These are phyloP conservation scores for Cyclospora cayetanensis DNA, from an alignment of 169 alveolate genomes.

Conservation along the genomic window DNA sequence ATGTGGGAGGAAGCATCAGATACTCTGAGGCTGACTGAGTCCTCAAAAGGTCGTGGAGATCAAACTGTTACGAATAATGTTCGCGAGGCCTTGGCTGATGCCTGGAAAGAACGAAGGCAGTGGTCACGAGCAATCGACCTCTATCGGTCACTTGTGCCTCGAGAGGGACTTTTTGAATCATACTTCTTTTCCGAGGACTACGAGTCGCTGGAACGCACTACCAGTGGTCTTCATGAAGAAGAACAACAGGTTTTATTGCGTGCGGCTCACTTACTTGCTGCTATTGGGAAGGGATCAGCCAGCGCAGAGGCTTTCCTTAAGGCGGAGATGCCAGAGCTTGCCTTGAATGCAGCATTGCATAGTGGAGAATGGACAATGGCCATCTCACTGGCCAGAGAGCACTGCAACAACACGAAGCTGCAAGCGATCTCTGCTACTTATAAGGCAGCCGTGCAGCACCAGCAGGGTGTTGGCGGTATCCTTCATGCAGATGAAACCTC, in stretches of 20 bases:
- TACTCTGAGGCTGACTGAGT: not conserved
- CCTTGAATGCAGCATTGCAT: constrained; percentile 36
- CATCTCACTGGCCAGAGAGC: constrained; percentile 22
- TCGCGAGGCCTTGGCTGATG: constrained; percentile 25
- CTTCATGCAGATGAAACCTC: constrained; percentile 13
- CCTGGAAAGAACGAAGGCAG: constrained; percentile 23
- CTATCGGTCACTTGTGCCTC: not conserved
- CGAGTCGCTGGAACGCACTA: constrained; percentile 24
- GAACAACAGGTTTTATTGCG: not conserved
- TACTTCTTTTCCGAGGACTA: constrained; percentile 31
- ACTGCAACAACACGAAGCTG: constrained; percentile 24
- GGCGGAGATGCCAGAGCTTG: constrained; percentile 39
- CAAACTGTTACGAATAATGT: not conserved
- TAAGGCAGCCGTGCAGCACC: constrained; percentile 35
- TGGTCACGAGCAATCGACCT: not conserved
- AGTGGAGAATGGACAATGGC: constrained; percentile 60
- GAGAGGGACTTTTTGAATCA: constrained; percentile 45
- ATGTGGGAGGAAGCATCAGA: constrained; percentile 43
- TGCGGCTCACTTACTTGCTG: constrained; percentile 57
- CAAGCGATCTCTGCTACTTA: constrained; percentile 1
- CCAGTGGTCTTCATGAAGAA: not conserved
- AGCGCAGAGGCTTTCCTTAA: constrained; percentile 27
- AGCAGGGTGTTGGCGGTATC: not conserved
- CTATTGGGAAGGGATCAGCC: constrained; percentile 47
- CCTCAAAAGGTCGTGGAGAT: not conserved